Evolutionary conservation across 768 basidiomycete genomes (phyloP).

Genomic region (Termitomyces sp.): DNA sequence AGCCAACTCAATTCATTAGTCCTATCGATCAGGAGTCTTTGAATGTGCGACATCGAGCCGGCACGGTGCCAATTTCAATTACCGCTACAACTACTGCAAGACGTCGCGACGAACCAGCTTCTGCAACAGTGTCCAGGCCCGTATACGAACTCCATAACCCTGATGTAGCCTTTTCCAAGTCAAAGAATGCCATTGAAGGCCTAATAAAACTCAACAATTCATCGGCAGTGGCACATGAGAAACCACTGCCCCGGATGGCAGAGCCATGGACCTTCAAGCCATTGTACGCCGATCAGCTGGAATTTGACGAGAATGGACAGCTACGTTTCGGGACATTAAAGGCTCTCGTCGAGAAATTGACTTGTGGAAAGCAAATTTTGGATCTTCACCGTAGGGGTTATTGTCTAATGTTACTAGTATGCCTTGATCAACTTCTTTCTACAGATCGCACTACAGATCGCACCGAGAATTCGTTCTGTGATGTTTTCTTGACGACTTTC

Average conservation of each 20-base stretch:
- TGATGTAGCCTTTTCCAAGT: slow-evolving; percentile 1
- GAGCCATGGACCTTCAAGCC: slow-evolving; percentile 58
- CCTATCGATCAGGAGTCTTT: slow-evolving; percentile 13
- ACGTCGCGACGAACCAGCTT: slow-evolving; percentile 31
- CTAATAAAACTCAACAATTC: slow-evolving; percentile 17
- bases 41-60: slow-evolving; percentile 19
- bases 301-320: slow-evolving; percentile 56
- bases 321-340: slow-evolving; percentile 65
- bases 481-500: slow-evolving; percentile 80
- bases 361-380: slow-evolving; percentile 30
- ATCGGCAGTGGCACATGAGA: slow-evolving; percentile 34
- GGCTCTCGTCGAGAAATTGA: slow-evolving; percentile 69
- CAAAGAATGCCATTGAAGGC: slow-evolving; percentile 8
- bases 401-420: not conserved
- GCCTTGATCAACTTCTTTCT: not conserved
- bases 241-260: slow-evolving; percentile 32
- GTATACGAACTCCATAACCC: slow-evolving; percentile 2
- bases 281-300: slow-evolving; percentile 55
- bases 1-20: slow-evolving; percentile 25
- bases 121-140: slow-evolving; percentile 16
- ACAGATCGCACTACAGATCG: slow-evolving; percentile 15
- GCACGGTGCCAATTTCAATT: slow-evolving; percentile 16
- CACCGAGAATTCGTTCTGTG: slow-evolving; percentile 35
- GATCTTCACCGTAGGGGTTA: slow-evolving; percentile 48
- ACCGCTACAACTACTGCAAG: slow-evolving; percentile 22